Evolutionary conservation across 2,329 filamentous ascomycete species (phyloP).

Genomic region (Apiospora phragmitis): DNA sequence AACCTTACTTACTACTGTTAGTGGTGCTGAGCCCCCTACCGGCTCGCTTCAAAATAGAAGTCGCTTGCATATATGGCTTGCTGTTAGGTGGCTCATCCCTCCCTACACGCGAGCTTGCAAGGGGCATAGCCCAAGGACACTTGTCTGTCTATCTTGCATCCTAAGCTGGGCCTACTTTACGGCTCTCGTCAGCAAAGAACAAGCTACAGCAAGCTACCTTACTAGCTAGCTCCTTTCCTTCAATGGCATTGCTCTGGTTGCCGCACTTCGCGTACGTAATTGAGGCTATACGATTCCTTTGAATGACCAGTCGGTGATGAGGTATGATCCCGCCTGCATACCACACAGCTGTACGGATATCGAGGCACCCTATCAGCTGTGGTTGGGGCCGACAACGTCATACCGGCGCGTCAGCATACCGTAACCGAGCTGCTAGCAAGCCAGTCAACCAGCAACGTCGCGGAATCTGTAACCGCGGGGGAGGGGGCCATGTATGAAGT

Average conservation of each 20-base stretch:
- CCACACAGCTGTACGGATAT: not conserved
- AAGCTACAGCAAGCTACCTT: not conserved
- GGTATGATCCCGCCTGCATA: not conserved
- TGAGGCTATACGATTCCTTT: not conserved
- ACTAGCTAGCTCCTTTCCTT: not conserved
- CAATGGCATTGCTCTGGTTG: not conserved
- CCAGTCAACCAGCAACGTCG: not conserved
- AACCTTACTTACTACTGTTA: not conserved
- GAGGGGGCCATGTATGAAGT: not conserved
- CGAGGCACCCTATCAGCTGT: not conserved
- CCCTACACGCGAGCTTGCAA: not conserved
- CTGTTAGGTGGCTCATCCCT: not conserved
- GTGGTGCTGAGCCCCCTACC: not conserved
- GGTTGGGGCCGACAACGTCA: not conserved
- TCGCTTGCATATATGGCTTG: not conserved
- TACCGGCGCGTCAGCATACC: not conserved
- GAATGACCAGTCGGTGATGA: not conserved
- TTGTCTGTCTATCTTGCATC: not conserved
- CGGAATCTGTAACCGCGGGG: conserved; percentile 5
- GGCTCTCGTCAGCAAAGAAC: conserved; percentile 1
- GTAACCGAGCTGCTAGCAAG: not conserved
- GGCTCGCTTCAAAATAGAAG: not conserved
- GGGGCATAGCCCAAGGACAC: not conserved
- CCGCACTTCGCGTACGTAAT: not conserved
- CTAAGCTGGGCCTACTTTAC: not conserved